Percentiles rank a stretch among this genome's conserved stretches.
phyloP scores from a whole-genome alignment of 169 alveolate genomes.

The Babesia sp. region DNA sequence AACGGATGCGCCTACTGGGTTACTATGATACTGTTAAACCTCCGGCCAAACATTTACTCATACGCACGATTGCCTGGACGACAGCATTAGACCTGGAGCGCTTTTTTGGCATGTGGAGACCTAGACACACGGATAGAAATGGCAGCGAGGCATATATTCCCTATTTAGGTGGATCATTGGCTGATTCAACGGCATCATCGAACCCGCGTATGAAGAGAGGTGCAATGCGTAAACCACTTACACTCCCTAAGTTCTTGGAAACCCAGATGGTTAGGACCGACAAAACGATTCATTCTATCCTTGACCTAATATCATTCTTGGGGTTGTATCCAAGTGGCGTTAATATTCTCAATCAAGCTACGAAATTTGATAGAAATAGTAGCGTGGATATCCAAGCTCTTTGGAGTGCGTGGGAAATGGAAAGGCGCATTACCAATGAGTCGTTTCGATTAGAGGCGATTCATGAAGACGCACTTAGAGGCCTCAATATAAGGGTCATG shows the following conservation, averaged over 20 bases:
- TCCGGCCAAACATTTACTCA: neutral
- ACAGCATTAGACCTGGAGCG: neutral
- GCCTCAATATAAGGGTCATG: neutral
- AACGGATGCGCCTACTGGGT: constrained; percentile 4
- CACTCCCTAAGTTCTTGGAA: neutral
- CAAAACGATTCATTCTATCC: neutral
- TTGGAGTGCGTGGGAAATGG: constrained; percentile 8
- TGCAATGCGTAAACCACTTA: neutral
- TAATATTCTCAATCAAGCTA: neutral
- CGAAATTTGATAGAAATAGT: neutral
- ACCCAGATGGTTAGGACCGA: neutral
- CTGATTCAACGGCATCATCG: neutral
- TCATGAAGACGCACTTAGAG: neutral
- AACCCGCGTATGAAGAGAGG: neutral
- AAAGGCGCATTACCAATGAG: neutral
- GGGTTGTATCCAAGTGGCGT: neutral
- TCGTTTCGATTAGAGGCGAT: neutral
- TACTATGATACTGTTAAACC: constrained; percentile 6
- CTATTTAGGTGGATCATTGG: neutral
- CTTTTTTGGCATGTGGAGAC: neutral
- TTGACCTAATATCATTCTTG: neutral
- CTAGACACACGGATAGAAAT: no score
- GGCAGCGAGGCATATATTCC: no score
- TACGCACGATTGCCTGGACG: neutral
- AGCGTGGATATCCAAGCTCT: neutral